Conservation (phyloP, 768 basidiomycete genomes). For the Serendipita sp. region DNA sequence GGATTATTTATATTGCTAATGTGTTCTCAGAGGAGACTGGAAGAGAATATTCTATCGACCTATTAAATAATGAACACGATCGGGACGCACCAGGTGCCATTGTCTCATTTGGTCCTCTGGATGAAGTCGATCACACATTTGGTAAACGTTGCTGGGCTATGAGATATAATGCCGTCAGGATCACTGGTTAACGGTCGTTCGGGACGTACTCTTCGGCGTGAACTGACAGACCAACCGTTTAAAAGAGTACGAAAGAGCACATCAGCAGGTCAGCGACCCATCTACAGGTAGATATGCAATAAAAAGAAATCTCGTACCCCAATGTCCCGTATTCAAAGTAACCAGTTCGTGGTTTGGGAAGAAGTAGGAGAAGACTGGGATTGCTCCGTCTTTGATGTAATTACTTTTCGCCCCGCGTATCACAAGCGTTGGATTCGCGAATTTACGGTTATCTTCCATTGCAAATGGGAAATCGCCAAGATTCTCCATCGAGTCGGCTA, state of each 20-base stretch:
- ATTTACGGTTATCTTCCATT: conserved; percentile 36
- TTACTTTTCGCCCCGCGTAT: conserved; percentile 67
- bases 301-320: conserved; percentile 39
- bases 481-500: conserved; percentile 39
- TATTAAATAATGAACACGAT: too few relatives aligned
- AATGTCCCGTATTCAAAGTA: conserved; percentile 63
- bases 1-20: too few relatives aligned
- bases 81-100: too few relatives aligned
- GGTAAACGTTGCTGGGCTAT: too few relatives aligned
- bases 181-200: too few relatives aligned
- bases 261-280: background rate
- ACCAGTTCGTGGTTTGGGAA: conserved; percentile 57
- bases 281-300: background rate
- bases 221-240: conserved; percentile 26
- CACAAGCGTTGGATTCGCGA: conserved; percentile 45
- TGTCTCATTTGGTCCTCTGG: too few relatives aligned
- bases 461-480: conserved; percentile 67
- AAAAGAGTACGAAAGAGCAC: background rate
- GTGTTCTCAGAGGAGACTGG: too few relatives aligned
- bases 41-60: too few relatives aligned
- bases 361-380: conserved; percentile 41
- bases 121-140: too few relatives aligned
- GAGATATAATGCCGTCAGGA: too few relatives aligned
- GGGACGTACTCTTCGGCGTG: conserved; percentile 54
- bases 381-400: conserved; percentile 63